Percentiles rank a stretch among this genome's conserved stretches.
Conservation (phyloP, 2,329 filamentous ascomycete species). For the Xylaria sp. region DNA sequence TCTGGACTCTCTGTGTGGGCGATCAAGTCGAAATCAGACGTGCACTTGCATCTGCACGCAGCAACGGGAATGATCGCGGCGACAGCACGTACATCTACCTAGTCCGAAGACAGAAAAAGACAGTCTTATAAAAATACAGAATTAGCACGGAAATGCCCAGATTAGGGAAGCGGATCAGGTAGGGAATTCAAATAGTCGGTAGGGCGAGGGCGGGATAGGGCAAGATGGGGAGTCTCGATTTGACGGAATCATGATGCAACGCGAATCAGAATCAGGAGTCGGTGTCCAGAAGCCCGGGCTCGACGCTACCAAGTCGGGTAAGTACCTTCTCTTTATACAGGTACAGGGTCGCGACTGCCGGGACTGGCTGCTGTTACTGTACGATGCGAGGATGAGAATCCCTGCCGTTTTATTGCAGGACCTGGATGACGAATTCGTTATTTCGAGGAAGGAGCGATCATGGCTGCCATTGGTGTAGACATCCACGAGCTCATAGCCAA, state of each 20-base stretch:
- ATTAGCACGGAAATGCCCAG: no score
- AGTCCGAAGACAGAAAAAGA: background rate
- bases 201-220: background rate
- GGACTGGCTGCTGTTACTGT: no score
- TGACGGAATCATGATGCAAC: background rate
- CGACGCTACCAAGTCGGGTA: background rate
- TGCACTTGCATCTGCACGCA: slow-evolving; percentile 12
- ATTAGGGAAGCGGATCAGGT: no score
- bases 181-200: no score
- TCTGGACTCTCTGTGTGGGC: background rate
- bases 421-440: no score
- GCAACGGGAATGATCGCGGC: slow-evolving; percentile 11
- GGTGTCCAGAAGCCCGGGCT: no score
- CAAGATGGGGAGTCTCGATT: background rate
- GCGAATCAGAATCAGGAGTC: background rate
- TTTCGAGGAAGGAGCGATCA: no score
- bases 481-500: no score
- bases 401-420: no score
- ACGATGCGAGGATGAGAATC: no score
- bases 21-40: slow-evolving; percentile 9
- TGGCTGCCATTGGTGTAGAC: no score
- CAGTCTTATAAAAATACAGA: background rate
- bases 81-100: slow-evolving; percentile 16
- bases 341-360: no score
- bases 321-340: background rate